phyloP scores from a whole-genome alignment of 2,329 filamentous ascomycete genomes.

The Ceratocystis lukuohia region DNA sequence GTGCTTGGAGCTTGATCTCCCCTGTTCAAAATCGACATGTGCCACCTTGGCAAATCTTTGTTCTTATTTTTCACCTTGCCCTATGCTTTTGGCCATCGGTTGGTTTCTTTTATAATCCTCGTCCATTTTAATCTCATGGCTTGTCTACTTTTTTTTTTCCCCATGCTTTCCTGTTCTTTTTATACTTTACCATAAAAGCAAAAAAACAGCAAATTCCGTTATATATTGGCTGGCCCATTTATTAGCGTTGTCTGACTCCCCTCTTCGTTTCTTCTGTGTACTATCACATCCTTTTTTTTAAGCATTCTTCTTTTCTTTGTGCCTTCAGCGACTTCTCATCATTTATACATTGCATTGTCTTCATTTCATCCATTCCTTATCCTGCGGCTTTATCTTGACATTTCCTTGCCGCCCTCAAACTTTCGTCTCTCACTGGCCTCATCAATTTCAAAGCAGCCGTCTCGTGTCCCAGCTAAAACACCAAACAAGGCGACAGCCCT shows the following conservation, averaged over 20 bases:
- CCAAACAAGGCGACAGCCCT: not conserved
- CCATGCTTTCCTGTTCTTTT: constrained; percentile 10
- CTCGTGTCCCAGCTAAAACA: not conserved
- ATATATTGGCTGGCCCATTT: constrained; percentile 13
- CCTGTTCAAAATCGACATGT: not conserved
- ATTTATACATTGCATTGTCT: not conserved
- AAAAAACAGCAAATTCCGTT: not conserved
- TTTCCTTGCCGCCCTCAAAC: not conserved
- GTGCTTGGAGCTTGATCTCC: not conserved
- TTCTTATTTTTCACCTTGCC: constrained; percentile 10
- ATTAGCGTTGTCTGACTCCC: not conserved
- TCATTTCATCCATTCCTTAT: not conserved
- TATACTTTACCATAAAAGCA: not conserved
- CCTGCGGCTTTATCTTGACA: no score
- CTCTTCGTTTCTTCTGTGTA: not conserved
- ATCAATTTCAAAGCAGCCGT: not conserved
- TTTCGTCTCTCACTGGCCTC: not conserved
- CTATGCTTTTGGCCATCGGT: not conserved
- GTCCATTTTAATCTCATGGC: not conserved
- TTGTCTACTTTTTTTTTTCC: not conserved
- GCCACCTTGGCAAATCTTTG: constrained; percentile 6
- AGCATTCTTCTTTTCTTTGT: not conserved
- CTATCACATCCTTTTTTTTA: not conserved
- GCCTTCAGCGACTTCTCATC: not conserved
- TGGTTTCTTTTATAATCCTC: constrained; percentile 5